Base-by-base conservation (phyloP, 1,284 basidiomycete genomes). In the Filobasidium uniguttulatum region DNA sequence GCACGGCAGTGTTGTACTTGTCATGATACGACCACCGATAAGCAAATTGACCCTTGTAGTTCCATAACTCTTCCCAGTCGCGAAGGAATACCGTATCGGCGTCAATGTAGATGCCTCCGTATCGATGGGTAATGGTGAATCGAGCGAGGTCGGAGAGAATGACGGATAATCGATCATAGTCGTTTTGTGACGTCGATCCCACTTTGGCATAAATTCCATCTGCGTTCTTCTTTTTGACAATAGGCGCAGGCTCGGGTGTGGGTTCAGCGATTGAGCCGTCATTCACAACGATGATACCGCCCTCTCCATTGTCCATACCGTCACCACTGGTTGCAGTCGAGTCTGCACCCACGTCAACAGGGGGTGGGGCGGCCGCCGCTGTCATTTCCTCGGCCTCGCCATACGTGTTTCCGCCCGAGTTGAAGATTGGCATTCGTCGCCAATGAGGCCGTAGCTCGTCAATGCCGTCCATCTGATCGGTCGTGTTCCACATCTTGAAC, bases 41-140 rank as follows among this genome's bases (percentile, higher is more conserved):
- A 4, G 86, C 85, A 58, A 87, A 90, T 33, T 84, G 83, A 22
- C 85, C 85, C 57, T 80, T 78, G 79, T 82, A 87, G 20, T 83
- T 83, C 83, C 84, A 88, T 12, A 90, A 68, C 57, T 89, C 85
- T 62, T 87, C 85, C 86, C 86, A 90, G 62, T 90, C 86, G n/a
- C 86, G 78, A 12, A 90, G 68, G 57, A 90, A 78, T 49, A 90
- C 75, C 4, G 83, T 88, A 64, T 89, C 86, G 15, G 85, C 84
- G 60, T 90, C 85, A 45, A 90, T 77, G 62, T 89, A 90, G 38
- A 83, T 81, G 10, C 85, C 85, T 34, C 86, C 85, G 59, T 80
- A 89, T 37, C 84, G 80, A 68, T 89, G 82, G 51, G 83, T 85
- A 10, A 89, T 71, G 48, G 88, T 78, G 62, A 89, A 89, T 17